Conservation (phyloP, 2,329 filamentous ascomycete species). For the Diaporthe sp. region DNA sequence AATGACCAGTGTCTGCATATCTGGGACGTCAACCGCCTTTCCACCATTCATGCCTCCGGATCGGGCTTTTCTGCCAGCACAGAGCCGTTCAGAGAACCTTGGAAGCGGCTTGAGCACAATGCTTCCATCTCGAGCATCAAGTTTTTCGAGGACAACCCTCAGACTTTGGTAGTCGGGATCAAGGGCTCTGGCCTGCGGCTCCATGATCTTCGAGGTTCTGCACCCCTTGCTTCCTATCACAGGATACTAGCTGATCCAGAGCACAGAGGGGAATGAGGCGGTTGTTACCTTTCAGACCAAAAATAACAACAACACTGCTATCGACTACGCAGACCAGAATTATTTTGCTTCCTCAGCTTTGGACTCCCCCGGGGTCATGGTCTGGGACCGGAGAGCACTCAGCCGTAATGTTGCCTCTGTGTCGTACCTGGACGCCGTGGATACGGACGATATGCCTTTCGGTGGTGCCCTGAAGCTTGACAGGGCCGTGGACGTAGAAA, state of each 20-base stretch:
- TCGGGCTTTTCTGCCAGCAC: constrained; percentile 65
- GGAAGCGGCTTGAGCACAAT: constrained; percentile 72
- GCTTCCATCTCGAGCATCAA: constrained; percentile 86
- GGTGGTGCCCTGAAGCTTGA: constrained; percentile 72
- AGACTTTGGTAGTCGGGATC: constrained; percentile 81
- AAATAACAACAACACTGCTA: constrained; percentile 79
- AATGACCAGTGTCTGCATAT: constrained; percentile 88
- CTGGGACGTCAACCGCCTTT: constrained; percentile 80
- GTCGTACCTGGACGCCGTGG: constrained; percentile 69
- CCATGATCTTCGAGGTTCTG: constrained; percentile 81
- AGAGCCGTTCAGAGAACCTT: constrained; percentile 67
- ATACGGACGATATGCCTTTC: constrained; percentile 73
- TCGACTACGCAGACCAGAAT: constrained; percentile 84
- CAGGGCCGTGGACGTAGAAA: constrained; percentile 68
- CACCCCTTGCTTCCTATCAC: not conserved
- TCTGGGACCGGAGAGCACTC: constrained; percentile 82
- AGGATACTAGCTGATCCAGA: constrained; percentile 3
- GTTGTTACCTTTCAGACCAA: constrained; percentile 74
- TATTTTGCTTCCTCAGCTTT: constrained; percentile 87
- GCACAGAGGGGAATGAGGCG: constrained; percentile 49
- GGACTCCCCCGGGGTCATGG: constrained; percentile 79
- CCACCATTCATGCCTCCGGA: constrained; percentile 57
- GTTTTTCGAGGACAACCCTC: constrained; percentile 83
- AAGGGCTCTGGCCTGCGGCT: constrained; percentile 81
- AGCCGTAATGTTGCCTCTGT: constrained; percentile 65